phyloP scores from a whole-genome alignment of 805 yeast genomes.

The Hanseniaspora opuntiae region DNA sequence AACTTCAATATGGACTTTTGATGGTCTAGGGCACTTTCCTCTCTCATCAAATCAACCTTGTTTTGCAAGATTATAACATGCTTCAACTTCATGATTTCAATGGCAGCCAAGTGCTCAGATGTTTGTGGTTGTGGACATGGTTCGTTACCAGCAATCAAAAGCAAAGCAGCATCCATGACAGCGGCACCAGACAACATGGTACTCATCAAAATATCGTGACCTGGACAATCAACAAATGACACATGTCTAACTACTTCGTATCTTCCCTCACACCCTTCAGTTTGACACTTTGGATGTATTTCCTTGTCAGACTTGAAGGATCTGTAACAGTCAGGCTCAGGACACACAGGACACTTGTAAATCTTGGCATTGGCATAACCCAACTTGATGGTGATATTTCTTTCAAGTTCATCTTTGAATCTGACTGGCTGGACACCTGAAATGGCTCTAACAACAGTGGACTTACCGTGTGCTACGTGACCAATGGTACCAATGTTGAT shows the following conservation, averaged over 20 bases:
- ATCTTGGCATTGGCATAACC: conserved; percentile 99
- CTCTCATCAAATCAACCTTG: conserved; percentile 97
- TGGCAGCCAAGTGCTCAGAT: conserved; percentile 97
- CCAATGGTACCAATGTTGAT: conserved; percentile 96
- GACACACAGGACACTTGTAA: conserved; percentile 79
- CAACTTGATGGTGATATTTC: conserved; percentile 94
- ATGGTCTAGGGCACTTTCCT: conserved; percentile 91
- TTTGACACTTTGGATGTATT: conserved; percentile 80
- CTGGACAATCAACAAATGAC: conserved; percentile 98
- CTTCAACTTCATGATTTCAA: conserved; percentile 95
- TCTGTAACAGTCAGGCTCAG: conserved; percentile 88
- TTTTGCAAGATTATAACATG: conserved; percentile 93
- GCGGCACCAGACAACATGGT: conserved; percentile 99
- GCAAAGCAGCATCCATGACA: conserved; percentile 97
- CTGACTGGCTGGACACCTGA: conserved; percentile 98
- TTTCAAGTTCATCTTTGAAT: conserved; percentile 96
- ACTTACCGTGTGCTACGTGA: conserved; percentile 91
- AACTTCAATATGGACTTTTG: conserved; percentile 82
- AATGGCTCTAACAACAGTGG: conserved; percentile 87
- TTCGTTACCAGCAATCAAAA: conserved; percentile 95
- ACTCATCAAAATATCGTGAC: conserved; percentile 99
- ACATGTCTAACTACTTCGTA: conserved; percentile 89
- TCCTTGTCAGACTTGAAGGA: conserved; percentile 92
- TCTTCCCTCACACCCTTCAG: conserved; percentile 79
- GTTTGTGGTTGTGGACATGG: conserved; percentile 99